These are phyloP conservation scores for Silene latifolia DNA, from an alignment of 148 eudicot species.

Conservation along the genomic window DNA sequence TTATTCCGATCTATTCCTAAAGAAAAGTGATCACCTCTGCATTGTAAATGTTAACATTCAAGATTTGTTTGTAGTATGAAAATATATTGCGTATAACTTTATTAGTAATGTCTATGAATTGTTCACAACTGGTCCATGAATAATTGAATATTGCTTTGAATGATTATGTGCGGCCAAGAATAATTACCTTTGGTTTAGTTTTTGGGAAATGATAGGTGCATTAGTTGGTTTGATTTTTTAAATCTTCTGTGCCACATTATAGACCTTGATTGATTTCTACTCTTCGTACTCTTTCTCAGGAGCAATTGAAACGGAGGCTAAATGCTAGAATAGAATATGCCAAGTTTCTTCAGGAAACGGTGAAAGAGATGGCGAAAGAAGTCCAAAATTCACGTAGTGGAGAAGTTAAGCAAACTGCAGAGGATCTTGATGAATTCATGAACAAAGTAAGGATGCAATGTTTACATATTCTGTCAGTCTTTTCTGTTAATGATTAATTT, in stretches of 20 bases:
- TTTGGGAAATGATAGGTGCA: background rate
- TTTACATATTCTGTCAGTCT: slow-evolving; percentile 2
- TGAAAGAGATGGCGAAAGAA: slow-evolving; percentile 91
- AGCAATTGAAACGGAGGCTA: slow-evolving; percentile 63
- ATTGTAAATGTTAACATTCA: background rate
- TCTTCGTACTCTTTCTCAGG: slow-evolving; percentile 38
- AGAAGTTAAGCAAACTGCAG: slow-evolving; percentile 66
- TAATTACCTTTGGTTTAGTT: background rate
- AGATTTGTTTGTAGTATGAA: background rate
- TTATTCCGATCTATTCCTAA: background rate
- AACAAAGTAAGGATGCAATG: slow-evolving; percentile 38
- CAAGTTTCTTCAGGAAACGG: slow-evolving; percentile 81
- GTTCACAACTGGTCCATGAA: background rate
- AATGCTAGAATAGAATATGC: slow-evolving; percentile 86
- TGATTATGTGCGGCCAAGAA: background rate
- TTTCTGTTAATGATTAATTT: background rate
- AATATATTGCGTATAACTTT: background rate
- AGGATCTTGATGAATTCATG: slow-evolving; percentile 84
- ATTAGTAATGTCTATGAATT: background rate
- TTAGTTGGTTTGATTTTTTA: background rate
- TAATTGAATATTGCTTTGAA: background rate
- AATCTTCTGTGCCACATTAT: background rate
- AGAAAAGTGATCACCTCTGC: background rate
- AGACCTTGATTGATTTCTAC: slow-evolving; percentile 5
- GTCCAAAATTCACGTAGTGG: slow-evolving; percentile 79